Conservation (phyloP, 2,329 filamentous ascomycete species). For the Plenodomus biglobosus region DNA sequence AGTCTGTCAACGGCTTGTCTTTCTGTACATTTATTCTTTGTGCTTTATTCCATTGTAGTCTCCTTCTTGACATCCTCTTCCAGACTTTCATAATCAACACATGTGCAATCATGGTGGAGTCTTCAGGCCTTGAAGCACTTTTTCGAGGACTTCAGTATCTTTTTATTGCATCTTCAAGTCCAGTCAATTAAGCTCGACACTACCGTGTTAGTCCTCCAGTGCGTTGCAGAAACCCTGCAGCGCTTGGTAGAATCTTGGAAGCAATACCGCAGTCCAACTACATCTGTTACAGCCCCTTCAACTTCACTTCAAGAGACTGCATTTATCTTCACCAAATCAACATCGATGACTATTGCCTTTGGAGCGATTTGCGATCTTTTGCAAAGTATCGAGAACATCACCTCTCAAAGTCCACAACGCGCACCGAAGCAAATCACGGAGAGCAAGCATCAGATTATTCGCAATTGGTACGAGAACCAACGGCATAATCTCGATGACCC, state of each 20-base stretch:
- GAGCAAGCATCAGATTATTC: slow-evolving; percentile 47
- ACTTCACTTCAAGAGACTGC: too few relatives aligned
- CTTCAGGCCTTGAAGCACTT: background rate
- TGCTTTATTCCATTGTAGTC: background rate
- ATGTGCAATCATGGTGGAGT: background rate
- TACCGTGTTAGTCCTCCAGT: too few relatives aligned
- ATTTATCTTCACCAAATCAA: background rate
- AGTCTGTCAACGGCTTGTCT: background rate
- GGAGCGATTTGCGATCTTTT: slow-evolving; percentile 73
- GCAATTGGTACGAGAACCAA: slow-evolving; percentile 70
- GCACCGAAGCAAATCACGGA: slow-evolving; percentile 35
- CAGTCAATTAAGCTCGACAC: background rate
- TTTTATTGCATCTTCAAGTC: background rate
- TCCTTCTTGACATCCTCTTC: background rate
- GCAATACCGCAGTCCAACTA: background rate
- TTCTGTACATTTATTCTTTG: background rate
- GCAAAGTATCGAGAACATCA: slow-evolving; percentile 62
- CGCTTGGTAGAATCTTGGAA: background rate
- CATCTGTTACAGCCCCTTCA: too few relatives aligned
- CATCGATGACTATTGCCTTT: slow-evolving; percentile 66
- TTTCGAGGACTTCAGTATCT: background rate
- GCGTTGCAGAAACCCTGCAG: background rate
- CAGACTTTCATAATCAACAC: background rate
- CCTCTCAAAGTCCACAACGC: slow-evolving; percentile 45
- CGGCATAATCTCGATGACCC: slow-evolving; percentile 59